Percentiles rank a stretch among this genome's conserved stretches.
These are phyloP conservation scores for Candida patagonica DNA, from an alignment of 805 yeast genomes.

Conservation along the genomic window DNA sequence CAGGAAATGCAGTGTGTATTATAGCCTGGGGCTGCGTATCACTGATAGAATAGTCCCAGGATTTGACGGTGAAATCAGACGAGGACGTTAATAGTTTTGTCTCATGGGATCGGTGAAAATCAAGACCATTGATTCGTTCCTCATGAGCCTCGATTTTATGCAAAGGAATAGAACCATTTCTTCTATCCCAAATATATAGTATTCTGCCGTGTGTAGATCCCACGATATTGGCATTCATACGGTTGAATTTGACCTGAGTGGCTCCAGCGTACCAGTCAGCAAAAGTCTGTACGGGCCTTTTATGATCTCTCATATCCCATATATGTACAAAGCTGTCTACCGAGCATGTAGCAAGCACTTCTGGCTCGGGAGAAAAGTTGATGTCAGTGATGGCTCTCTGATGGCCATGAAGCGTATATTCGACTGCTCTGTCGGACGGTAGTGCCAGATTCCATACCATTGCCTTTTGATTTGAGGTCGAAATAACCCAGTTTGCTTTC, in stretches of 20 bases:
- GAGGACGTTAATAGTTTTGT: constrained; percentile 71
- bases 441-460: constrained; percentile 85
- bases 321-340: constrained; percentile 79
- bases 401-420: constrained; percentile 82
- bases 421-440: constrained; percentile 64
- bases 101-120: constrained; percentile 56
- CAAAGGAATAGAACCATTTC: constrained; percentile 74
- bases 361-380: constrained; percentile 81
- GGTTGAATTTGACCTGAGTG: constrained; percentile 91
- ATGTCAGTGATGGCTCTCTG: constrained; percentile 92
- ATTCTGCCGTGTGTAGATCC: constrained; percentile 83
- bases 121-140: constrained; percentile 85
- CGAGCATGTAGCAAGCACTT: constrained; percentile 82
- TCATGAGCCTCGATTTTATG: constrained; percentile 61
- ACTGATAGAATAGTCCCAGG: constrained; percentile 51
- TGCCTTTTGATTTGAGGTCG: constrained; percentile 93
- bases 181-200: constrained; percentile 77
- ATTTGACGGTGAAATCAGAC: constrained; percentile 73
- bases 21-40: constrained; percentile 42
- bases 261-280: constrained; percentile 97
- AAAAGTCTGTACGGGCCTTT: constrained; percentile 59
- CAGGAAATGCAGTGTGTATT: constrained; percentile 70
- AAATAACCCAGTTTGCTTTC: constrained; percentile 84
- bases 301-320: constrained; percentile 85
- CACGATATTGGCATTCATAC: constrained; percentile 58